Conservation (phyloP, 2,329 filamentous ascomycete genomes). For the Tricladium varicosporioides region DNA sequence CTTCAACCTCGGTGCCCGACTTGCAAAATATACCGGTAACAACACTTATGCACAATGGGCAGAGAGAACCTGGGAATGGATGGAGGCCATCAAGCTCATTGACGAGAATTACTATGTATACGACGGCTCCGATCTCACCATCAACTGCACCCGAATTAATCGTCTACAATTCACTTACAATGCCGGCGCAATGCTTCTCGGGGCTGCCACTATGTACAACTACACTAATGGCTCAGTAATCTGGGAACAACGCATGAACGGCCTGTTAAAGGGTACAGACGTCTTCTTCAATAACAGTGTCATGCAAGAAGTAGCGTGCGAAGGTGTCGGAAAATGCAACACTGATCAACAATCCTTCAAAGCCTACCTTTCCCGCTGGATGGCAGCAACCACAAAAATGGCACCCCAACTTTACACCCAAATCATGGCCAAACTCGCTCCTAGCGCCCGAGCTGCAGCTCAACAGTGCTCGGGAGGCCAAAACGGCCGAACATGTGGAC, state of each 20-base stretch:
- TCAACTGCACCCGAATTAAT: constrained; percentile 56
- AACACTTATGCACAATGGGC: constrained; percentile 77
- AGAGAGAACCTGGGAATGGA: constrained; percentile 70
- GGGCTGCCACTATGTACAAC: constrained; percentile 68
- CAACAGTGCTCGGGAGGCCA: constrained; percentile 55
- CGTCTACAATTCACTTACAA: constrained; percentile 71
- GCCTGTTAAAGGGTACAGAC: constrained; percentile 51
- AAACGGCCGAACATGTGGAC: constrained; percentile 57
- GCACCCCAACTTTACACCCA: constrained; percentile 54
- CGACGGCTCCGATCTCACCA: constrained; percentile 57
- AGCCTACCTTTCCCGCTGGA: constrained; percentile 59
- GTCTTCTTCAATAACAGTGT: constrained; percentile 58
- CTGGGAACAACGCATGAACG: constrained; percentile 59
- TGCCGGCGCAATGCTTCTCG: constrained; percentile 62
- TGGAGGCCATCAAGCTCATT: constrained; percentile 54
- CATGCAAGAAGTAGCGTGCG: constrained; percentile 66
- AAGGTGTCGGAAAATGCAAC: constrained; percentile 59
- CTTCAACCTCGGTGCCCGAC: constrained; percentile 62
- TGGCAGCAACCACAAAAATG: constrained; percentile 61
- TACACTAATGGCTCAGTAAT: constrained; percentile 47
- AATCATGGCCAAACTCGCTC: constrained; percentile 51
- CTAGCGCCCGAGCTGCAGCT: constrained; percentile 55
- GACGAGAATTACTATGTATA: constrained; percentile 58
- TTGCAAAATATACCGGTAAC: constrained; percentile 77
- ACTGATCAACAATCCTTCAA: constrained; percentile 63